A percentile compares a stretch with the other conserved stretches of the same genome.
phyloP scores from a whole-genome alignment of 1,284 basidiomycete species.

The Wallemia hederae region DNA sequence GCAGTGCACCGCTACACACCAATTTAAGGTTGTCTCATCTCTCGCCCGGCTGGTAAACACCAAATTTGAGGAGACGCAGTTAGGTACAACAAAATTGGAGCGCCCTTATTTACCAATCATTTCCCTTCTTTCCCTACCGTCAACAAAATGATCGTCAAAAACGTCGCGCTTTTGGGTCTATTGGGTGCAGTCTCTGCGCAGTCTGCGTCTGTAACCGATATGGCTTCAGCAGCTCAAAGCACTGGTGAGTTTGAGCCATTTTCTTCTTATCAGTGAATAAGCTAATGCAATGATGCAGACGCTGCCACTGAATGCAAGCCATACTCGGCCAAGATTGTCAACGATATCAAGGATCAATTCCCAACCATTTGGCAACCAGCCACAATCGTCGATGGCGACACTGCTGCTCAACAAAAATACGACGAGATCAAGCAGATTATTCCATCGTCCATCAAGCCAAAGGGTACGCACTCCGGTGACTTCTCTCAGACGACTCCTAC shows the following conservation, averaged over 20 bases:
- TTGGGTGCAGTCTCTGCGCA: not conserved
- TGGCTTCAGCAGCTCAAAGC: not conserved
- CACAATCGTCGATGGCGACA: constrained; percentile 15
- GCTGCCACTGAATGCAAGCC: constrained; percentile 8
- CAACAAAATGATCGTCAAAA: not conserved
- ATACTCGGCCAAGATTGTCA: constrained; percentile 14
- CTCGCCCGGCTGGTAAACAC: not conserved
- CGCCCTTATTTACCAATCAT: too few relatives aligned
- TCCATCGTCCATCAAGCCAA: constrained; percentile 13
- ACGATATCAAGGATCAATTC: constrained; percentile 10
- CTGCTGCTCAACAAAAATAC: constrained; percentile 14
- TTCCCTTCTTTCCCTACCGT: not conserved
- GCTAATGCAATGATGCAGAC: constrained; percentile 4
- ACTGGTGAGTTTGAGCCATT: too few relatives aligned
- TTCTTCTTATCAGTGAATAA: too few relatives aligned
- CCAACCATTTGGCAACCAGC: constrained; percentile 17
- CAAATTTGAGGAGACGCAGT: too few relatives aligned
- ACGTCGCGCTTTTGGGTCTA: not conserved
- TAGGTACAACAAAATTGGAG: not conserved
- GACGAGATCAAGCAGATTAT: constrained; percentile 14
- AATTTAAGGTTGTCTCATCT: too few relatives aligned
- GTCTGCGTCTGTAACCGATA: not conserved
- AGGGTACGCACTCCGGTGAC: constrained; percentile 15
- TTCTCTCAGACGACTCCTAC: constrained; percentile 9
- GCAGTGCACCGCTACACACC: too few relatives aligned